A percentile compares a stretch with the other conserved stretches of the same genome.
phyloP scores from a whole-genome alignment of 2,329 filamentous ascomycete species.

The Fusarium mundagurra region DNA sequence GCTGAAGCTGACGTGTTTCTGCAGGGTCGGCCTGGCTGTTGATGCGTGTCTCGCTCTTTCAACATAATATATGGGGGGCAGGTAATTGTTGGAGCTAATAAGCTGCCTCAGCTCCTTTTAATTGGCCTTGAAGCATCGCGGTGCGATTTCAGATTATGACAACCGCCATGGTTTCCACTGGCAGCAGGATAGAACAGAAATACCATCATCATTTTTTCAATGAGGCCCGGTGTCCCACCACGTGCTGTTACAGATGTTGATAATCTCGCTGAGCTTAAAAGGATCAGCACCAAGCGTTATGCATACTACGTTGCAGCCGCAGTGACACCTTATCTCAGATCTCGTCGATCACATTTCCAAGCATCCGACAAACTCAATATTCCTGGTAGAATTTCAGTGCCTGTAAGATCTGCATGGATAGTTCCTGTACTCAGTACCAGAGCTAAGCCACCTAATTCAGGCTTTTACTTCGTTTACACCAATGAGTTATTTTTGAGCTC shows the following conservation, averaged over 20 bases:
- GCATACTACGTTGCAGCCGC: background rate
- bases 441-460: background rate
- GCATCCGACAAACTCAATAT: background rate
- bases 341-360: background rate
- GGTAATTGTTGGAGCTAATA: background rate
- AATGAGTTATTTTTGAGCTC: background rate
- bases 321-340: background rate
- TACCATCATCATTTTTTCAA: slow-evolving; percentile 15
- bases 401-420: background rate
- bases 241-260: background rate
- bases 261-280: background rate
- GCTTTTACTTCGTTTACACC: background rate
- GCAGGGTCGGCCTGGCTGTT: slow-evolving; percentile 83
- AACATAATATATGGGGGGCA: slow-evolving; percentile 43
- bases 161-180: background rate
- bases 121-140: background rate
- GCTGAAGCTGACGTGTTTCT: slow-evolving; percentile 1
- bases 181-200: slow-evolving; percentile 28
- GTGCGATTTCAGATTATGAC: slow-evolving; percentile 3
- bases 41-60: slow-evolving; percentile 83
- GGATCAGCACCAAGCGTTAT: background rate
- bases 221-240: background rate
- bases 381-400: background rate
- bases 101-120: background rate
- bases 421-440: background rate